Evolutionary conservation across 805 yeast genomes (phyloP), one percentile per base, ranked within the genome.

Genomic region (Saccharomycopsis capsularis): DNA sequence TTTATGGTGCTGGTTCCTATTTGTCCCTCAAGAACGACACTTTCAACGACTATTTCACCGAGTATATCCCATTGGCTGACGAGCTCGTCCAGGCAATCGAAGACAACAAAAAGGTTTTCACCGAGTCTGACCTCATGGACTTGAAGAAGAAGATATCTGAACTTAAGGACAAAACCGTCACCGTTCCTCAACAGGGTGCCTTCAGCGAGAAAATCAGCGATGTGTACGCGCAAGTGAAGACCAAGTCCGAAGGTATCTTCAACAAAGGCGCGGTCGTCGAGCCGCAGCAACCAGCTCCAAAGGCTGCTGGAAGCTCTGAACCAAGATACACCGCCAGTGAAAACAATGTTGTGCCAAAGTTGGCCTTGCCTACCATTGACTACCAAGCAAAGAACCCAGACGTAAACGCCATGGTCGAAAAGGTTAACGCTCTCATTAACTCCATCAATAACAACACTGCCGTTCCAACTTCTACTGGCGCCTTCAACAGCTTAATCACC

Each of bases 291-390:
- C 19, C 19, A 13, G 18, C 18, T 34, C 19, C 15, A 6, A n/a
- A 9, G 13, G 7, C 13, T 18, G 5, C 15, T 9, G 38, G 19
- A 9, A 34, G 19, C 5, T 21, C 5, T 6, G 35, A 7, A 22
- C 91, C 97, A 44, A 80, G 95, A 59, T 93, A 71, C 69, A 91
- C 99, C 35, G 30, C 44, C 4, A n/a, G 16, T n/a, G 7, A 6
- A n/a, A 19, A 21, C 19, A 42, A 32, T 11, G 37, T 44, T 13
- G 32, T 16, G 5, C 29, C 29, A 32, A 45, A 45, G 22, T 42
- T 42, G 23, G 23, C 25, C 3, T 34, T 42, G 19, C 48, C 50
- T 25, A 23, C 6, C 21, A 39, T 48, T 29, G 38, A 24, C 15
- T 39, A 40, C 36, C 35, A 38, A 19, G 29, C 46, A 3, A 23